phyloP scores from a whole-genome alignment of 148 eudicot genomes.

The Camellia granthamiana region DNA sequence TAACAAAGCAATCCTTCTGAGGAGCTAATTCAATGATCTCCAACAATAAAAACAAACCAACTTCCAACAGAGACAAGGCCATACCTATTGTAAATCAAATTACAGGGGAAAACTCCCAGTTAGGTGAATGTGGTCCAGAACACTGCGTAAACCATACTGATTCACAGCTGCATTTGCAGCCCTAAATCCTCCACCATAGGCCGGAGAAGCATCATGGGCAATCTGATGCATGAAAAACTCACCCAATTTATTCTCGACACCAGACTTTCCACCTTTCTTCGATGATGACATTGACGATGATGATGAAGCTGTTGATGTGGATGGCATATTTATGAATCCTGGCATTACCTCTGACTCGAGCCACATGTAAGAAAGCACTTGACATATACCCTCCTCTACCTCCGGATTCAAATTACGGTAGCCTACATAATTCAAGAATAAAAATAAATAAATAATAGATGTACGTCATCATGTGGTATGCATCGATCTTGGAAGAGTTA shows the following conservation, averaged over 20 bases:
- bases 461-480: neutral
- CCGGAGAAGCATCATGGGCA: conserved; percentile 80
- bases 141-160: conserved; percentile 68
- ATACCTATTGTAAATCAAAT: neutral
- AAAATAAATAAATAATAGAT: no score
- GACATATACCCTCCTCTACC: conserved; percentile 96
- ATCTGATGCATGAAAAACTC: conserved; percentile 90
- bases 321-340: conserved; percentile 44
- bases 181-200: conserved; percentile 91
- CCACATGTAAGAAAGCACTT: conserved; percentile 96
- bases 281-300: conserved; percentile 46
- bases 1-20: conserved; percentile 4
- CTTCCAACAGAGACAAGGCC: neutral
- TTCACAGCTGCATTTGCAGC: conserved; percentile 86
- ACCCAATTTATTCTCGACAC: conserved; percentile 73
- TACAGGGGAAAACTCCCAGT: conserved; percentile 79
- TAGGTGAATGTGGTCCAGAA: conserved; percentile 70
- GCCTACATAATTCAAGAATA: conserved; percentile 35
- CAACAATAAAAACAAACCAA: neutral
- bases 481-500: neutral
- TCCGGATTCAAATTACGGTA: conserved; percentile 74
- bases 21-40: conserved; percentile 15
- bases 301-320: conserved; percentile 58
- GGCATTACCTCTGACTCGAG: conserved; percentile 93
- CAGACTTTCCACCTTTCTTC: conserved; percentile 83